Evolutionary conservation across 208 protist species (phyloP), one percentile per base, ranked within the genome.

Genomic region (Lotmaria passim): DNA sequence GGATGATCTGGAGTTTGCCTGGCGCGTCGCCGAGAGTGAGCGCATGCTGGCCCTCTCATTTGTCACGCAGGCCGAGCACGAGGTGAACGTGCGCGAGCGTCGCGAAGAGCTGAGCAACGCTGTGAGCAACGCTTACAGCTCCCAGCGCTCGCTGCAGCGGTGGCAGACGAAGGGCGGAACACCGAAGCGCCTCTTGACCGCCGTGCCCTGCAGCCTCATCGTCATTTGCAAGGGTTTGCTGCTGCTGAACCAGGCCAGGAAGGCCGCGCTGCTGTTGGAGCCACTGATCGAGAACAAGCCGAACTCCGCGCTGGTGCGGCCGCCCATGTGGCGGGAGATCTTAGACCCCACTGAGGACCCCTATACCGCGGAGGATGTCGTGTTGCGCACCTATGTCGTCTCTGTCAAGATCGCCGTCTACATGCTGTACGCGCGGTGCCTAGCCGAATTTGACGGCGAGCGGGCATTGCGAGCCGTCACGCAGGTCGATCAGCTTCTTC

Each of bases 271-370:
- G 50, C 69, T 91, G 63, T 73, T 96, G 15, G 91, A 96, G 71
- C 91, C 91, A 34, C 81, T 96, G 21, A 91, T 94, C 50, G 91
- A 93, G 68, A 83, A 91, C 23, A 96, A 93, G 63, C 58, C 65
- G 12, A 88, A 80, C 53, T 87, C 85, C 4, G 75, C 80, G 8
- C 72, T 76, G 43, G 75, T 91, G 47, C 86, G 88, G n/a, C 91
- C 91, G 30, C 85, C 87, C 11, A 78, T 86, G 73, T 96, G 91
- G 89, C 68, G 57, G 17, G 81, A 93, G 56, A 80, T 87, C 8
- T 64, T 94, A 1, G 50, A 80, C 46, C 72, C 79, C 1, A 85
- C 79, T 21, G 63, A 63, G 30, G 75, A 85, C 63, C 73, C 83
- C 4, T 78, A 91, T 50, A 93, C 88, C 5, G 80, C 79, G 3